Evolutionary conservation across 129 eudicot genomes (phyloP).

Genomic region (Mikania micrantha): DNA sequence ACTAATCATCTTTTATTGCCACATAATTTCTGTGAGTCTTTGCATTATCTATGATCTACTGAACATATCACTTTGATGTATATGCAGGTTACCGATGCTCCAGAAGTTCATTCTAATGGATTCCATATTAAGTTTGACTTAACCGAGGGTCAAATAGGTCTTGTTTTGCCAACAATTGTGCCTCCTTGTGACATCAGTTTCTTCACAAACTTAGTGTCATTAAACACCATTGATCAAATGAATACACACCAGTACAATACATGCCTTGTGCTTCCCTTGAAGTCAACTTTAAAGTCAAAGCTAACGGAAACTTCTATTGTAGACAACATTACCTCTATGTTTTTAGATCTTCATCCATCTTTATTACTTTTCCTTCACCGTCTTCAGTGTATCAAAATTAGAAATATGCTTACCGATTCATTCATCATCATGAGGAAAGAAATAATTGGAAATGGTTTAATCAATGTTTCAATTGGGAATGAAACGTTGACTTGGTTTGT

Average conservation of each 20-base stretch:
- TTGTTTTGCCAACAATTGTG: conserved; percentile 73
- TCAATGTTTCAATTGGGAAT: conserved; percentile 56
- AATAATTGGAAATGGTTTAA: conserved; percentile 55
- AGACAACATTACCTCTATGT: conserved; percentile 65
- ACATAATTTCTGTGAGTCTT: too few relatives aligned
- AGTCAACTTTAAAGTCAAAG: conserved; percentile 57
- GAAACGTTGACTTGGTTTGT: conserved; percentile 73
- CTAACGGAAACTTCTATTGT: conserved; percentile 31
- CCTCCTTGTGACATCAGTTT: conserved; percentile 68
- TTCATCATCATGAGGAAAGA: conserved; percentile 63
- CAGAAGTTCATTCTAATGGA: conserved; percentile 93
- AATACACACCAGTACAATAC: conserved; percentile 59
- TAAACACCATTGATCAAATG: conserved; percentile 26
- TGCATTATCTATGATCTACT: not conserved
- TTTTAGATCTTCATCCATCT: conserved; percentile 91
- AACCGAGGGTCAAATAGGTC: conserved; percentile 82
- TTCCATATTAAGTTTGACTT: conserved; percentile 93
- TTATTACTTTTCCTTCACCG: conserved; percentile 87
- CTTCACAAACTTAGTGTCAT: conserved; percentile 35
- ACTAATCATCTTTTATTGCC: too few relatives aligned
- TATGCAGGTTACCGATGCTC: conserved; percentile 89
- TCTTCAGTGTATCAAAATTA: conserved; percentile 64
- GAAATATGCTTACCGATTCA: conserved; percentile 53
- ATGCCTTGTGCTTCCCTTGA: conserved; percentile 86
- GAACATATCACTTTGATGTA: conserved; percentile 2